These are phyloP conservation scores for Endothia cerciana DNA, from an alignment of 2,329 filamentous ascomycete genomes.

Conservation along the genomic window DNA sequence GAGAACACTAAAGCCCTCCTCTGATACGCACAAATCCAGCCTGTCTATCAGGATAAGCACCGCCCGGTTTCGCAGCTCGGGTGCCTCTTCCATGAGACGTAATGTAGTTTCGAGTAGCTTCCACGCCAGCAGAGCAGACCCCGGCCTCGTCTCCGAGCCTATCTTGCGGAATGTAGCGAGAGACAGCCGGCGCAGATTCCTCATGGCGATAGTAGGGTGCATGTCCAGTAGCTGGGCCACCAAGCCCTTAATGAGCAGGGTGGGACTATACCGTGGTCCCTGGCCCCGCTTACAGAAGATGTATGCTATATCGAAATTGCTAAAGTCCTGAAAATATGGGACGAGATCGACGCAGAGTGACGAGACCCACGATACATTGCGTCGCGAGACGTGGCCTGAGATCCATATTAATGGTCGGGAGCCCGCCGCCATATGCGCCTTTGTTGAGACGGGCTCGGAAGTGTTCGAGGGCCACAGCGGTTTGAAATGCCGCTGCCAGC, in stretches of 20 bases:
- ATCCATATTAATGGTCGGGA: conserved; percentile 6
- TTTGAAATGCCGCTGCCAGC: conserved; percentile 1
- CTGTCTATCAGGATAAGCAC: conserved; percentile 3
- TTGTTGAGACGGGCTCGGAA: neutral
- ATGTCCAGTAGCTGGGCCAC: neutral
- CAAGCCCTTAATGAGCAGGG: conserved; percentile 8
- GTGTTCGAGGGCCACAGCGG: neutral
- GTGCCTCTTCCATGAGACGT: neutral
- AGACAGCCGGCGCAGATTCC: neutral
- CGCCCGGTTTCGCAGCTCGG: neutral
- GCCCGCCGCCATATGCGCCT: too few species aligned
- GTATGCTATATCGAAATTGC: conserved; percentile 5
- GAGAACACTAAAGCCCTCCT: conserved; percentile 9
- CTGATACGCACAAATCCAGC: conserved; percentile 13
- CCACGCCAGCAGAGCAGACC: neutral
- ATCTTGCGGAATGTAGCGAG: neutral
- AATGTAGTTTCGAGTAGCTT: conserved; percentile 1
- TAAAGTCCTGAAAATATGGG: neutral
- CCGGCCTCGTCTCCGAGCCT: neutral
- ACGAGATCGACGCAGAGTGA: conserved; percentile 7
- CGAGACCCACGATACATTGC: conserved; percentile 12
- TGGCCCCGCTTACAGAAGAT: conserved; percentile 7
- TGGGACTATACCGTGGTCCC: neutral
- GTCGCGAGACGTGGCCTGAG: conserved; percentile 4
- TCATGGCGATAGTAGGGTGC: conserved; percentile 1